A percentile compares a stretch with the other conserved stretches of the same genome.
Evolutionary conservation across 129 eudicot genomes (phyloP).

Genomic region (Arctium lappa): DNA sequence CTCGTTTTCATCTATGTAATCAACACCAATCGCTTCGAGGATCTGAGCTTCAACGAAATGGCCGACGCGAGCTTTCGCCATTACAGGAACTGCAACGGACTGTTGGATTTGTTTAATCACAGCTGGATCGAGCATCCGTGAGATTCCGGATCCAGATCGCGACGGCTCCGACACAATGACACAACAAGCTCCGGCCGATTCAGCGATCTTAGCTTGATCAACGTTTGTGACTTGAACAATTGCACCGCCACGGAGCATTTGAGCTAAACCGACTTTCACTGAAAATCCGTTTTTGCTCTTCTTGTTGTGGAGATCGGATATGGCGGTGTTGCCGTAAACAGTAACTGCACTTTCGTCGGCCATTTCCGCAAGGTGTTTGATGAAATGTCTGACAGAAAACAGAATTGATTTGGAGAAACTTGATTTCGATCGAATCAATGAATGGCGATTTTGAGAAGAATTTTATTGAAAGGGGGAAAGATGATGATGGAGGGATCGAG

Average conservation of each 20-base stretch:
- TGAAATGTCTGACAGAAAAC: slow-evolving; percentile 27
- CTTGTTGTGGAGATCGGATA: slow-evolving; percentile 52
- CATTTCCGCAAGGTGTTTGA: slow-evolving; percentile 42
- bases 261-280: slow-evolving; percentile 68
- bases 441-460: background rate
- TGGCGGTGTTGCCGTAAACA: slow-evolving; percentile 57
- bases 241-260: slow-evolving; percentile 81
- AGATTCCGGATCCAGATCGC: slow-evolving; percentile 33
- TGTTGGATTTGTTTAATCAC: slow-evolving; percentile 58
- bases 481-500: slow-evolving; percentile 20
- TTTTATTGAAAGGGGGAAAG: background rate
- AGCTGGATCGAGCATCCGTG: slow-evolving; percentile 81
- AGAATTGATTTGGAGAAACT: background rate
- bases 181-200: slow-evolving; percentile 85
- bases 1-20: slow-evolving; percentile 85
- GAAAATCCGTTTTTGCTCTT: slow-evolving; percentile 46
- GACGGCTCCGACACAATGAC: slow-evolving; percentile 38
- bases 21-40: slow-evolving; percentile 65
- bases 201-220: slow-evolving; percentile 90
- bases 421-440: background rate
- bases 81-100: slow-evolving; percentile 51
- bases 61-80: slow-evolving; percentile 72
- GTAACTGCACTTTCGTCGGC: slow-evolving; percentile 76
- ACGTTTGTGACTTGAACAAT: slow-evolving; percentile 51
- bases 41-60: slow-evolving; percentile 95